Base-by-base conservation (phyloP, 2,329 filamentous ascomycete genomes). In the Eurotiales sp. region DNA sequence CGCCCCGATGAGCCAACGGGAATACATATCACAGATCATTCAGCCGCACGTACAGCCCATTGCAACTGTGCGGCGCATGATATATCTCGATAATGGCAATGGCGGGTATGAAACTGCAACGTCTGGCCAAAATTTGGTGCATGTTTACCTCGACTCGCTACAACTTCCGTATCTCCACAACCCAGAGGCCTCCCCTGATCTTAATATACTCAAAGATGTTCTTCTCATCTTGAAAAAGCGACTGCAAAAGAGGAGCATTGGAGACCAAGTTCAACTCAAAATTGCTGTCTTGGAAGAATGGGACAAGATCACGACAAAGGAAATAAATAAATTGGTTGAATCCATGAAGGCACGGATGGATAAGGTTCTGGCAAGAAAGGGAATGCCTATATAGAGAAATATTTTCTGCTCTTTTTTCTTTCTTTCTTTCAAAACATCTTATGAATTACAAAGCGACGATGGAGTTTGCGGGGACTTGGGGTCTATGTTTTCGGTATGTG, bases 241-340 rank as follows among this genome's bases (percentile, higher is more conserved):
- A 27, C 23, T 55, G 8, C 53, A 55, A 36, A 55, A 55, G 32
- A 19, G 53, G 21, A 50, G 36, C 17, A 53, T 55, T 19, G 34
- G 27, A 14, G 51, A 55, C 30, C 42, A 55, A 30, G 21, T n/a
- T 14, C 40, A 55, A 14, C 47, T 55, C 30, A 53, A 51, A 22
- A 32, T 42, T 17, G 53, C 50, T 8, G 46, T 55, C 10, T 34
- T 55, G 40, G 53, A 55, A 34, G 53, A 55, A 42, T 55, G 53
- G 53, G 53, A 55, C 19, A 50, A 43, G 34, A 52, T 55, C 11
- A 52, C 53, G 10, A 50, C 50, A 6, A 49, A 48, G 23, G 53
- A 55, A 22, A 55, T 55, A 34, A 55, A 55, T 14, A 55, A 53
- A 51, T 43, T 55, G 37, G 53, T 55, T 11, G 53, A 55, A 40